phyloP scores from a whole-genome alignment of 2,329 filamentous ascomycete species.

The Diplodia corticola region DNA sequence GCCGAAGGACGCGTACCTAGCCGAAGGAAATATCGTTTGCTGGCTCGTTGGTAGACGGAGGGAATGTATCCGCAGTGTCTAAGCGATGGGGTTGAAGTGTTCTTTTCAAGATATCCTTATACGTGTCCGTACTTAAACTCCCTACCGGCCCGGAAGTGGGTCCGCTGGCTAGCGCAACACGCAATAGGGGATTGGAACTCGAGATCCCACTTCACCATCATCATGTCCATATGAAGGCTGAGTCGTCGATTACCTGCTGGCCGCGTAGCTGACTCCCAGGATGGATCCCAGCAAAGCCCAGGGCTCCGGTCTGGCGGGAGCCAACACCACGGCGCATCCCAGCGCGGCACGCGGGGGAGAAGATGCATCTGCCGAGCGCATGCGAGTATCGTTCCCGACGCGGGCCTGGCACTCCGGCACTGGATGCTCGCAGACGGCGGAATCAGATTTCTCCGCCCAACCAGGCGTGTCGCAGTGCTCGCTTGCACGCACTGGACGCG shows the following conservation, averaged over 20 bases:
- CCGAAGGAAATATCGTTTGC: neutral
- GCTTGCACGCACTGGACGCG: neutral
- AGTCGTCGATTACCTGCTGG: neutral
- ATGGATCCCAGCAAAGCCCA: neutral
- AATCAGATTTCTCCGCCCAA: slow-evolving; percentile 15
- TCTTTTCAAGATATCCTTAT: neutral
- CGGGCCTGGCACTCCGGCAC: neutral
- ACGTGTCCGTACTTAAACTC: neutral
- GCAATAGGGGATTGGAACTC: neutral
- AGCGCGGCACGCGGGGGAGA: neutral
- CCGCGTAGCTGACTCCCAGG: neutral
- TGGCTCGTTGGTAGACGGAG: neutral
- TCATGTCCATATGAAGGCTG: neutral
- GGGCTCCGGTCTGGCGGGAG: neutral
- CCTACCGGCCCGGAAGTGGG: neutral
- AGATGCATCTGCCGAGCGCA: neutral
- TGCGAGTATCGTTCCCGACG: neutral
- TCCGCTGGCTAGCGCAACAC: neutral
- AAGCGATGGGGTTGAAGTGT: neutral
- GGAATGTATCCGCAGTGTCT: neutral
- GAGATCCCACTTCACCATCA: neutral
- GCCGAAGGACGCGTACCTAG: neutral
- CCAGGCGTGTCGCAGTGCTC: neutral
- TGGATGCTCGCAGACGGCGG: neutral
- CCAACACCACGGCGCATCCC: neutral